Evolutionary conservation across 2,329 filamentous ascomycete genomes (phyloP).

Genomic region (Neonectria ditissima): DNA sequence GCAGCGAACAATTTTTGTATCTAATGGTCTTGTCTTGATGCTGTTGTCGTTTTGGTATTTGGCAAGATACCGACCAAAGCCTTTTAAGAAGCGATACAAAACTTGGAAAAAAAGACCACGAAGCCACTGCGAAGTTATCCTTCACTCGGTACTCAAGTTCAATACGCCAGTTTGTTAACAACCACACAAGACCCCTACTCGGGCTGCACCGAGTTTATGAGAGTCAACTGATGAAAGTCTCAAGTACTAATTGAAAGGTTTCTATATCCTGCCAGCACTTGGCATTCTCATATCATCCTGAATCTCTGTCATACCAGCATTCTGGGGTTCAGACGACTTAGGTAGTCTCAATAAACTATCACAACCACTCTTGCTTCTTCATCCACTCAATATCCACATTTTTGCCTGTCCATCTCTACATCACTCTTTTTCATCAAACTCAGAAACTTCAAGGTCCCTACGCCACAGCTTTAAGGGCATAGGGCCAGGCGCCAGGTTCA

Average conservation of each 20-base stretch:
- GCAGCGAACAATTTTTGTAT: background rate
- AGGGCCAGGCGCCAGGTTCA: conserved; percentile 36
- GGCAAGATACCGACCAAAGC: background rate
- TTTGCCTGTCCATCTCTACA: background rate
- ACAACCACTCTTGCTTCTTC: background rate
- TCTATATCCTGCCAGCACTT: conserved; percentile 1
- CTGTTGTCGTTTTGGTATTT: background rate
- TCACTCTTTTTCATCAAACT: conserved; percentile 25
- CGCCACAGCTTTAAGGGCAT: conserved; percentile 44
- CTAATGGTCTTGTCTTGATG: background rate
- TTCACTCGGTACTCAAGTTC: too few species aligned
- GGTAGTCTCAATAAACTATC: background rate
- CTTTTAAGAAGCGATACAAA: background rate
- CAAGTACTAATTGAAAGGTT: background rate
- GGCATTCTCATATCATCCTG: background rate
- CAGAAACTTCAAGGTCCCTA: conserved; percentile 28
- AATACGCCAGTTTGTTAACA: background rate
- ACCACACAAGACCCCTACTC: background rate
- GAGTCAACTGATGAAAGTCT: background rate
- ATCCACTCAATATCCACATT: background rate
- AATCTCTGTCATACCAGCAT: background rate
- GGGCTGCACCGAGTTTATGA: background rate
- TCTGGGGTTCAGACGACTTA: background rate
- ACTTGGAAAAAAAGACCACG: too few species aligned
- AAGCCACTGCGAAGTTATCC: too few species aligned